Conservation (phyloP, 192 early-diverging fungal genomes). For the Coemansia sp. region DNA sequence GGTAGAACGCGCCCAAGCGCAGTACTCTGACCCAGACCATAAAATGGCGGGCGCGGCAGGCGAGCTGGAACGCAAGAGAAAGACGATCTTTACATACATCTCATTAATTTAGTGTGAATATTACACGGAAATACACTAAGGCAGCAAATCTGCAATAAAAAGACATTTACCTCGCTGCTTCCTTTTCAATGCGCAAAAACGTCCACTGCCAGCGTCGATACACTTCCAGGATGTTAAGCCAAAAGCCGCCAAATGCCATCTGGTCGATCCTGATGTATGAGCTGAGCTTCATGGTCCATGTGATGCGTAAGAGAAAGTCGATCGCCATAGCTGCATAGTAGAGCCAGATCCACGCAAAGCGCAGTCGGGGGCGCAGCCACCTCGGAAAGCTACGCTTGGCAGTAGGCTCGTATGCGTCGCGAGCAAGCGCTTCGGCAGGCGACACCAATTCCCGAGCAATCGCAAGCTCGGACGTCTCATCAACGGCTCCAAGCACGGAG, state of each 20-base stretch:
- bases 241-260: constrained; percentile 69
- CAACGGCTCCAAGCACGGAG: neutral
- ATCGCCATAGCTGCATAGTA: constrained; percentile 81
- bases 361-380: constrained; percentile 62
- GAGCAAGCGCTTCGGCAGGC: constrained; percentile 18
- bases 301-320: constrained; percentile 79
- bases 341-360: constrained; percentile 59
- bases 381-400: constrained; percentile 13
- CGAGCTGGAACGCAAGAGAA: neutral
- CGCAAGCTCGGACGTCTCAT: constrained; percentile 13
- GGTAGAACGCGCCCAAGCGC: no score
- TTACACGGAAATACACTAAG: neutral
- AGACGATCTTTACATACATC: no score
- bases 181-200: constrained; percentile 82
- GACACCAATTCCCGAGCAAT: constrained; percentile 3
- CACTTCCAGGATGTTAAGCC: constrained; percentile 80
- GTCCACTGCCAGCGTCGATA: constrained; percentile 92
- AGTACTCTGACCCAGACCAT: no score
- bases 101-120: no score
- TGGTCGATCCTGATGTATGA: constrained; percentile 61
- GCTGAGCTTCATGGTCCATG: constrained; percentile 80
- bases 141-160: neutral
- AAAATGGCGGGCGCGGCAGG: no score
- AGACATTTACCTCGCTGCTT: constrained; percentile 12
- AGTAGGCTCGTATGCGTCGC: constrained; percentile 6